Base-by-base conservation (phyloP, 1,284 basidiomycete species). In the Pholiota adiposa region DNA sequence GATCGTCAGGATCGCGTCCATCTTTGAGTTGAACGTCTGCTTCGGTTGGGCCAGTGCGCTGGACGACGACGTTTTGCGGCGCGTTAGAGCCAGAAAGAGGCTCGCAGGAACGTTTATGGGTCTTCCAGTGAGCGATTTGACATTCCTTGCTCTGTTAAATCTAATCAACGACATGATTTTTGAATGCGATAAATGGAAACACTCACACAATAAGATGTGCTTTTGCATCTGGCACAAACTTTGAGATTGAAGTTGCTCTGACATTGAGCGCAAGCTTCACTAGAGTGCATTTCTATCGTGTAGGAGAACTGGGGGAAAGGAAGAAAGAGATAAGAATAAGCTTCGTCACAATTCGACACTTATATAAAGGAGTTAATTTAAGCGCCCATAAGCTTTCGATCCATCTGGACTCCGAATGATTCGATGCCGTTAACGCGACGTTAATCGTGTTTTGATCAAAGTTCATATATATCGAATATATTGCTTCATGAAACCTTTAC, bases 111-210 rank as follows among this genome's bases (percentile, higher is more conserved):
- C 5, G 18, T 31, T 58, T 61, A 19, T 65, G 62, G 12, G 51
- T 23, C 14, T 46, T 54, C 62, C 64, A 63, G 44, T 63, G 46
- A 14, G 33, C 44, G 14, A 40, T 25, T 48, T 67, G 63, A 34
- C 65, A 67, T 18, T 65, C 50, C 33, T 58, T 63, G 11, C 59
- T 62, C 63, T 66, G 36, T n/a, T 3, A 18, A 25, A 8, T 34
- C 19, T 14, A 18, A 33, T n/a, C 38, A 9, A 36, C 18, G 18
- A 38, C 19, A 25, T 43, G 6, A 29, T 23, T 27, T 16, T 6
- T 14, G 8, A 29, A 16, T 19, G 23, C 6, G 6, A 40, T 19
- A 23, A 11, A 21, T 21, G 19, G n/a, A 6, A 12, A 11, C 3
- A 53, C 63, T 38, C 34, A 64, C 63, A 21, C 63, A 62, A 29